Evolutionary conservation across 352 stramenopile genomes (phyloP), one percentile per base, ranked within the genome.

Genomic region (Globisporangium cederbergense): DNA sequence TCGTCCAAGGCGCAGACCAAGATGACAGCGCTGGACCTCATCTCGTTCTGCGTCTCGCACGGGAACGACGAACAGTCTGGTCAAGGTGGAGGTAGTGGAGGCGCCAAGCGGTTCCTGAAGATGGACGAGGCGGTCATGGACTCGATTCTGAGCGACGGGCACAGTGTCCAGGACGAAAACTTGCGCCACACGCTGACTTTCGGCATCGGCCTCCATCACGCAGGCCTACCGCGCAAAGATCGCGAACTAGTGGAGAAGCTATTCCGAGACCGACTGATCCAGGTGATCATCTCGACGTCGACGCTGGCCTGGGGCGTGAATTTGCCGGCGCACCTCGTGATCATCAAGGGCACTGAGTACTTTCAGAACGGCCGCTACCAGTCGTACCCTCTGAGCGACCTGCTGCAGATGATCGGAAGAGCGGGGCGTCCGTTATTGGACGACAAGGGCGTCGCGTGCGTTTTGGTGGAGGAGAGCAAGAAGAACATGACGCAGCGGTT

Each of bases 331-430:
- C 96, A 99, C 69, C 76, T 99, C 11, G 98, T 99, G 2, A 79
- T 99, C 14, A 85, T 99, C 45, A 99, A 99, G 77, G 97, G 97
- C 46, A 99, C 97, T 1, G 96, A 99, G 68, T 99, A 93, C 67
- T 99, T 98, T 78, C 72, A 87, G 16, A 86, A 88, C 45, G 91
- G 88, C 8, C 80, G 97, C 20, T 99, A 99, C 76, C 91, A 98
- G 22, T 98, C 99, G 67, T 99, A 99, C 69, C 94, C 97, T 34
- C 84, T 99, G 58, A 99, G 97, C 13, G 97, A 99, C 74, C 79
- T 99, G 38, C 71, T 99, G n/a, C 97, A 99, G 74, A 99, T 99
- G 97, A 99, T 99, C 81, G 98, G 98, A 13, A 82, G 98, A 57
- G 97, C 97, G 4, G 97, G 98, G 9, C 87, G 97, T 3, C 97